These are phyloP conservation scores for Boletus reticuloceps DNA, from an alignment of 768 basidiomycete genomes.

Conservation along the genomic window DNA sequence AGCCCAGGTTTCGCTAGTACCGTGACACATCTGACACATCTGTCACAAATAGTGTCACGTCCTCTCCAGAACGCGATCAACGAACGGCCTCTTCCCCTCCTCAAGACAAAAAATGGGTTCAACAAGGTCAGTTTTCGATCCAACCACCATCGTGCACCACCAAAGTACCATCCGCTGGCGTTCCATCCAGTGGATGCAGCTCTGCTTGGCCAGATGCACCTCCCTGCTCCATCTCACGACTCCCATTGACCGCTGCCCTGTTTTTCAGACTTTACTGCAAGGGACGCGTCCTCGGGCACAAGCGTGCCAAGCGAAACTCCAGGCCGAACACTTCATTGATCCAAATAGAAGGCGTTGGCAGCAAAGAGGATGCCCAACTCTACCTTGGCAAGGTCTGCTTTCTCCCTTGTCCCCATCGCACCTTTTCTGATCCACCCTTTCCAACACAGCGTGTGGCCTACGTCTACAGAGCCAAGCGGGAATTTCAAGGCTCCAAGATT, in stretches of 20 bases:
- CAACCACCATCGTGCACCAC: background rate
- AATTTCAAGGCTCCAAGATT: conserved; percentile 91
- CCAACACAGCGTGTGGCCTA: conserved; percentile 82
- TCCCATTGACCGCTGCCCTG: background rate
- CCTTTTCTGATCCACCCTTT: background rate
- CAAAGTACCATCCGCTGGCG: background rate
- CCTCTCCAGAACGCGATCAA: conserved; percentile 22
- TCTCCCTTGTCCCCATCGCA: background rate
- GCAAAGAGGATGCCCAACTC: conserved; percentile 92
- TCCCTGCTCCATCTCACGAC: too few species aligned
- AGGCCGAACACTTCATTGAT: conserved; percentile 94
- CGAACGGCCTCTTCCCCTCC: conserved; percentile 18
- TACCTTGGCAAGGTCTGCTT: conserved; percentile 94
- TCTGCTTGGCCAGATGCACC: conserved; percentile 12
- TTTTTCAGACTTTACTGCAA: conserved; percentile 83
- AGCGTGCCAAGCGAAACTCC: conserved; percentile 96
- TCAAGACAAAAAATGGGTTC: conserved; percentile 65
- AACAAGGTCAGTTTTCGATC: conserved; percentile 60
- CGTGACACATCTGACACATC: conserved; percentile 12
- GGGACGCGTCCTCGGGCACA: conserved; percentile 97
- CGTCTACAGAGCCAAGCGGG: conserved; percentile 96
- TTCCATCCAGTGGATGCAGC: conserved; percentile 15
- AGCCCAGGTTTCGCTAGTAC: too few species aligned
- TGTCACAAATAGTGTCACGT: conserved; percentile 21
- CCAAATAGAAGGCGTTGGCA: conserved; percentile 95